Percentiles rank a stretch among this genome's conserved stretches.
phyloP scores from a whole-genome alignment of 768 basidiomycete genomes.

The Fomitopsis pulvina region DNA sequence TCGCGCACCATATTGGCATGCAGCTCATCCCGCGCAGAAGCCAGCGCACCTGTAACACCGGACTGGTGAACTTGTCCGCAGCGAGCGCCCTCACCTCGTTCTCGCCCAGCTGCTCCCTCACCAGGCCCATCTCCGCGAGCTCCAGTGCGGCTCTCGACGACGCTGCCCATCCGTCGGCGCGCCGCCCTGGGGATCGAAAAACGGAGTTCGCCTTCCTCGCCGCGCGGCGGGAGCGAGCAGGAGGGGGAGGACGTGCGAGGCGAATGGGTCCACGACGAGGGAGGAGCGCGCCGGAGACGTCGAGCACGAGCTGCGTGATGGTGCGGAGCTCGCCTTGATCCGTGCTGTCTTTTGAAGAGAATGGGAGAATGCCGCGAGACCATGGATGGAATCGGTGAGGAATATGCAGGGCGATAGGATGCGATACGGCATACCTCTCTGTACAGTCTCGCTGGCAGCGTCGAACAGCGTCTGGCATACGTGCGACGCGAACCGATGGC shows the following conservation, averaged over 20 bases:
- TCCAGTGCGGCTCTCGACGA: constrained; percentile 30
- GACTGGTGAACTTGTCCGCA: constrained; percentile 70
- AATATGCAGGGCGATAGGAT: background rate
- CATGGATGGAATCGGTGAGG: constrained; percentile 21
- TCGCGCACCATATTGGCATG: no score
- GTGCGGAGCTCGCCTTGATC: constrained; percentile 60
- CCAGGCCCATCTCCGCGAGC: constrained; percentile 38
- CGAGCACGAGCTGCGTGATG: constrained; percentile 55
- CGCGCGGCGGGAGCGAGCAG: constrained; percentile 68
- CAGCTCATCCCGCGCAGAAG: background rate
- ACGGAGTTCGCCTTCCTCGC: constrained; percentile 78
- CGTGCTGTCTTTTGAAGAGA: constrained; percentile 33
- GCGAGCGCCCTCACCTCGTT: constrained; percentile 78
- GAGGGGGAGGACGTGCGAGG: constrained; percentile 83
- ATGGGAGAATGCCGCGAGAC: constrained; percentile 49
- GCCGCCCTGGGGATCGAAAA: constrained; percentile 35
- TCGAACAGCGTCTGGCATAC: constrained; percentile 87
- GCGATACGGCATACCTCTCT: constrained; percentile 50
- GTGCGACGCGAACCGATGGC: constrained; percentile 91
- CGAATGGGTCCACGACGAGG: constrained; percentile 80
- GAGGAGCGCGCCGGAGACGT: constrained; percentile 65
- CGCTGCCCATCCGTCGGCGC: background rate
- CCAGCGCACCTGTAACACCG: constrained; percentile 54
- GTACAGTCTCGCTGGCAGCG: constrained; percentile 56
- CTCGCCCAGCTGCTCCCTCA: constrained; percentile 47